phyloP scores from a whole-genome alignment of 2,329 filamentous ascomycete genomes.

The Tympanopsis confertula region DNA sequence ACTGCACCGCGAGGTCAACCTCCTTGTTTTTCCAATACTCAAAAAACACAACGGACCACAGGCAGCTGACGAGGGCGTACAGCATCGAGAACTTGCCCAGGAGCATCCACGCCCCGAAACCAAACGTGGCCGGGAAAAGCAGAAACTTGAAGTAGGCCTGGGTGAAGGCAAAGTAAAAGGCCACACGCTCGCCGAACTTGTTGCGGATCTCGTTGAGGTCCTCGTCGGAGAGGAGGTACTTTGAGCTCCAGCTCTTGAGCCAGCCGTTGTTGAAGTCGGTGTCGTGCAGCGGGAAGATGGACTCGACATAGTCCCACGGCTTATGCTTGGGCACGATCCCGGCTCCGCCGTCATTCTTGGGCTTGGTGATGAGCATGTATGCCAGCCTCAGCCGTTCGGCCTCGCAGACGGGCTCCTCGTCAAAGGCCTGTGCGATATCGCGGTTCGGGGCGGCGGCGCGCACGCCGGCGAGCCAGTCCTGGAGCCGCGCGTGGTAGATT shows the following conservation, averaged over 20 bases:
- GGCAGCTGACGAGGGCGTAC: constrained; percentile 65
- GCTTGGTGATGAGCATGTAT: constrained; percentile 71
- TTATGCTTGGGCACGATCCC: constrained; percentile 60
- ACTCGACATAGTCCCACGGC: constrained; percentile 62
- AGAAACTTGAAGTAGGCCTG: constrained; percentile 83
- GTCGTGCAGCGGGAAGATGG: constrained; percentile 72
- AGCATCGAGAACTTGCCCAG: constrained; percentile 73
- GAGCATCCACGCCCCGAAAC: constrained; percentile 67
- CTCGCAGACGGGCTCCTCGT: constrained; percentile 68
- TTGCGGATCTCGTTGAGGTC: constrained; percentile 67
- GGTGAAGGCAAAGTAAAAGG: constrained; percentile 91
- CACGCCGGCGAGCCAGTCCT: constrained; percentile 89
- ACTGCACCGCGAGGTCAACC: constrained; percentile 71
- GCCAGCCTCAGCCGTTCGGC: constrained; percentile 81
- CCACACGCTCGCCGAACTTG: constrained; percentile 72
- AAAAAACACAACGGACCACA: constrained; percentile 85
- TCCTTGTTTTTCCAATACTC: constrained; percentile 97
- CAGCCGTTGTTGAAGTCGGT: constrained; percentile 63
- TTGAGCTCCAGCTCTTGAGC: constrained; percentile 64
- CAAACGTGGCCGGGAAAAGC: constrained; percentile 69
- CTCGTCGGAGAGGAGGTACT: constrained; percentile 52
- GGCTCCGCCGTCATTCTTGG: constrained; percentile 64
- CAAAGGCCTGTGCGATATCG: constrained; percentile 56
- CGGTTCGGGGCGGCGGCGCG: constrained; percentile 65
- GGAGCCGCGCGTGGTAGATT: constrained; percentile 75